These are phyloP conservation scores for Colletotrichum godetiae DNA, from an alignment of 2,329 filamentous ascomycete genomes.

Conservation along the genomic window DNA sequence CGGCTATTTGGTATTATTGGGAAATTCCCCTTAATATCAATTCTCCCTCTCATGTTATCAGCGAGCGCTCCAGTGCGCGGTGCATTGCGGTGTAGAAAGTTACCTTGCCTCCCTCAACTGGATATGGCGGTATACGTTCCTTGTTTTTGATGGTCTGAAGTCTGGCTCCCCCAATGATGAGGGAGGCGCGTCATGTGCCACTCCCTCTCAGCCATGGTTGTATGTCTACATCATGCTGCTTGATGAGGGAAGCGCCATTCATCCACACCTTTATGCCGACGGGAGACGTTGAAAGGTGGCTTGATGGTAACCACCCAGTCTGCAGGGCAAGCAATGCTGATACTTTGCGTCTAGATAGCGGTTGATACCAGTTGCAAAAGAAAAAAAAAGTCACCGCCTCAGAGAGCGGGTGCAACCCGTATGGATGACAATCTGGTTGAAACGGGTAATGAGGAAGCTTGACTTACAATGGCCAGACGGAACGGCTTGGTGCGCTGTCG, in stretches of 20 bases:
- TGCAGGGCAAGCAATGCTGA: neutral
- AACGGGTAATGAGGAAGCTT: neutral
- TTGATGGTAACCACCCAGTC: neutral
- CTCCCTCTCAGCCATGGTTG: neutral
- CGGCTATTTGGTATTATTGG: conserved; percentile 10
- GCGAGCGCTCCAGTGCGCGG: neutral
- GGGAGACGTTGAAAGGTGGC: neutral
- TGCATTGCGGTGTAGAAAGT: neutral
- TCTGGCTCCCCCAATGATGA: neutral
- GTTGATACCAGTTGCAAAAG: neutral
- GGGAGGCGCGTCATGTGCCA: neutral
- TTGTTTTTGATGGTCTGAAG: neutral
- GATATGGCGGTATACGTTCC: neutral
- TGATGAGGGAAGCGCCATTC: neutral
- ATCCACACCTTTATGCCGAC: neutral
- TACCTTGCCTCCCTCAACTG: neutral
- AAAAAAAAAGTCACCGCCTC: neutral
- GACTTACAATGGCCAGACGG: conserved; percentile 12
- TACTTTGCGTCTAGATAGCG: neutral
- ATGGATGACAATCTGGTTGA: neutral
- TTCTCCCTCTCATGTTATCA: conserved; percentile 9
- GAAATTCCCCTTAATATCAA: neutral
- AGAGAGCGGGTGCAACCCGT: neutral
- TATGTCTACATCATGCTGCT: conserved; percentile 14
- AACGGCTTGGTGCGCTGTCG: neutral